Conservation (phyloP, 192 early-diverging fungal species). For the Entrophospora sp. region DNA sequence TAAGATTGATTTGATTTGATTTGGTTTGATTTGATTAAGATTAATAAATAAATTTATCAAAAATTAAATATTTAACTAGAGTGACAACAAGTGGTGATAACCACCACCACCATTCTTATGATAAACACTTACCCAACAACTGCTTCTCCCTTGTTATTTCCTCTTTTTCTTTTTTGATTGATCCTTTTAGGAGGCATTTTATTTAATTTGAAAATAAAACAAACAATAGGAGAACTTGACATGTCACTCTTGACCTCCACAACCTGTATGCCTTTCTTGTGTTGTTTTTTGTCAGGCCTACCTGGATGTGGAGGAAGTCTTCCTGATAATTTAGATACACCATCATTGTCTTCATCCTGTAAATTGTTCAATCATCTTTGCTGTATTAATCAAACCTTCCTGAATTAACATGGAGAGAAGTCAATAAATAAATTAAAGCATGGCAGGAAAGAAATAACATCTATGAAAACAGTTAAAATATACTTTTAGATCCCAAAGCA, state of each 20-base stretch:
- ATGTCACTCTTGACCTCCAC: neutral
- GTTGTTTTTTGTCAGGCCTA: constrained; percentile 8
- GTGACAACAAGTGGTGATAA: no score
- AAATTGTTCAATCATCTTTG: constrained; percentile 14
- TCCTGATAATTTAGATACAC: constrained; percentile 15
- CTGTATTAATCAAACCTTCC: constrained; percentile 16
- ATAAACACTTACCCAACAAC: no score
- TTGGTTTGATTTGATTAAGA: no score
- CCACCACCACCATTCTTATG: no score
- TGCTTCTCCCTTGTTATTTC: no score
- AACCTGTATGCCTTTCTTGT: constrained; percentile 6
- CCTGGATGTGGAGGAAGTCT: constrained; percentile 8
- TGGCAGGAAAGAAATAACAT: neutral
- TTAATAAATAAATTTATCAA: no score
- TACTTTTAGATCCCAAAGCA: constrained; percentile 18
- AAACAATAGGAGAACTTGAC: constrained; percentile 9
- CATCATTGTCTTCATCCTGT: constrained; percentile 14
- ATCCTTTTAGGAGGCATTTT: no score
- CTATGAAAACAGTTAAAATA: neutral
- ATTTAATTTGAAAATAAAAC: no score
- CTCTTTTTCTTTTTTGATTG: no score
- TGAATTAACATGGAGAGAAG: constrained; percentile 3
- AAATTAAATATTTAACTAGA: no score
- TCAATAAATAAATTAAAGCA: constrained; percentile 3
- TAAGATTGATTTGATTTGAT: no score